These are phyloP conservation scores for Giardia muris DNA, from an alignment of 208 protist species.

Conservation along the genomic window DNA sequence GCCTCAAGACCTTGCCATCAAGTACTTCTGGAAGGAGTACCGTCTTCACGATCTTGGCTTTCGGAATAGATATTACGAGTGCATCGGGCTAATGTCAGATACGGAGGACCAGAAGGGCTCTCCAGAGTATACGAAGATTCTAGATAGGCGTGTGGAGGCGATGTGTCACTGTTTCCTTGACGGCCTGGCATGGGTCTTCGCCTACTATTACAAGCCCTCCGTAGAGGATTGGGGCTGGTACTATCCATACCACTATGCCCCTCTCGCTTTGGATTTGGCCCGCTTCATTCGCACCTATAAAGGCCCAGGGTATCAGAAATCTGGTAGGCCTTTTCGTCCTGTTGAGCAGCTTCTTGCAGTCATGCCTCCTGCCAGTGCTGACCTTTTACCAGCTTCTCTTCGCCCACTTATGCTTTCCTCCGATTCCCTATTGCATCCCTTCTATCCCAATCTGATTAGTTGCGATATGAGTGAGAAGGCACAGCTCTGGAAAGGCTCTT, in stretches of 20 bases:
- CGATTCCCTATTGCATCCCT: conserved; percentile 70
- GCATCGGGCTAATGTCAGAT: not conserved
- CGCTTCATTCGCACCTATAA: not conserved
- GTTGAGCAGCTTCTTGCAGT: conserved; percentile 91
- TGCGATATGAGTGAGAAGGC: conserved; percentile 76
- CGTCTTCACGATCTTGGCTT: not conserved
- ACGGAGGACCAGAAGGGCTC: not conserved
- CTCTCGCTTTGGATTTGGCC: conserved; percentile 65
- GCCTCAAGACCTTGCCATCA: not conserved
- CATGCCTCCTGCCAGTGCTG: conserved; percentile 56
- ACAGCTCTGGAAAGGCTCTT: conserved; percentile 63
- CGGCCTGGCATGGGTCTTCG: conserved; percentile 89
- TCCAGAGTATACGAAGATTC: not conserved
- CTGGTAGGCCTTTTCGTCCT: conserved; percentile 66
- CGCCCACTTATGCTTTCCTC: conserved; percentile 46
- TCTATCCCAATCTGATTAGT: conserved; percentile 83
- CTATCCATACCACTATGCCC: conserved; percentile 95
- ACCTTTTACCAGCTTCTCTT: conserved; percentile 60
- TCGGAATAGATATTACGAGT: not conserved
- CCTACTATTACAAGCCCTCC: conserved; percentile 86
- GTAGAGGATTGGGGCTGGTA: conserved; percentile 80
- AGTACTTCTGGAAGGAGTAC: not conserved
- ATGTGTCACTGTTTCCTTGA: conserved; percentile 63
- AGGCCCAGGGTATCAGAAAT: conserved; percentile 10
- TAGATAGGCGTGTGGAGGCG: conserved; percentile 31